phyloP scores from a whole-genome alignment of 2,329 filamentous ascomycete species.

The Epichloe sibirici region DNA sequence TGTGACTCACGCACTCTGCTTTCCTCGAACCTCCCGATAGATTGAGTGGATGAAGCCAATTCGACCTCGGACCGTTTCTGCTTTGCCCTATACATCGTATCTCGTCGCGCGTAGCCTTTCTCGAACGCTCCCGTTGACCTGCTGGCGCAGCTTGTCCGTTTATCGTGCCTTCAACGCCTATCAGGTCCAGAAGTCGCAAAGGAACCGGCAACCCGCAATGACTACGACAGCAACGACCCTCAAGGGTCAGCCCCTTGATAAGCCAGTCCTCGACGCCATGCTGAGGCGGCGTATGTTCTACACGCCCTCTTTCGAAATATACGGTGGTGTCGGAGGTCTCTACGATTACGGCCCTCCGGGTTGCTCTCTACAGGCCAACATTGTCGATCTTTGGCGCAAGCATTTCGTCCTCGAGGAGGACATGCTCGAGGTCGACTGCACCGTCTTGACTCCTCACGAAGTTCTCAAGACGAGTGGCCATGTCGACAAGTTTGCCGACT shows the following conservation, averaged over 20 bases:
- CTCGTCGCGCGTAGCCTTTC: conserved; percentile 5
- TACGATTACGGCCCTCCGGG: conserved; percentile 92
- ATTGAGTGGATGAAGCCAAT: conserved; percentile 18
- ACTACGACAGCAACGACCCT: conserved; percentile 55
- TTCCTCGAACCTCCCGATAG: conserved; percentile 7
- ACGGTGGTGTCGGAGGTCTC: conserved; percentile 76
- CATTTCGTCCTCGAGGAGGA: conserved; percentile 89
- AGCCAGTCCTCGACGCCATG: conserved; percentile 67
- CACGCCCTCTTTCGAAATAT: conserved; percentile 92
- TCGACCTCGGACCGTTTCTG: conserved; percentile 8
- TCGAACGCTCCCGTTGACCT: conserved; percentile 10
- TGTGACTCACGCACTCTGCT: conserved; percentile 16
- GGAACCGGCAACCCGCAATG: conserved; percentile 24
- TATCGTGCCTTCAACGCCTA: conserved; percentile 18
- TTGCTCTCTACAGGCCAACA: conserved; percentile 74
- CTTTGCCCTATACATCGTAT: conserved; percentile 4
- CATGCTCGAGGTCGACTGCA: conserved; percentile 92
- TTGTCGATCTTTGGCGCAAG: conserved; percentile 82
- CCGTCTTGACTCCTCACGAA: conserved; percentile 82
- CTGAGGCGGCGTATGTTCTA: conserved; percentile 86
- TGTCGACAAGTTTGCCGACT: conserved; percentile 96
- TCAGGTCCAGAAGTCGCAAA: conserved; percentile 16
- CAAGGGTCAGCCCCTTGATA: conserved; percentile 83
- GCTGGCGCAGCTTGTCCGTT: conserved; percentile 17
- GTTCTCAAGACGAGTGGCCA: conserved; percentile 94